A percentile compares a stretch with the other conserved stretches of the same genome.
phyloP scores from a whole-genome alignment of 179 eudicot species.

The Patellifolia procumbens region DNA sequence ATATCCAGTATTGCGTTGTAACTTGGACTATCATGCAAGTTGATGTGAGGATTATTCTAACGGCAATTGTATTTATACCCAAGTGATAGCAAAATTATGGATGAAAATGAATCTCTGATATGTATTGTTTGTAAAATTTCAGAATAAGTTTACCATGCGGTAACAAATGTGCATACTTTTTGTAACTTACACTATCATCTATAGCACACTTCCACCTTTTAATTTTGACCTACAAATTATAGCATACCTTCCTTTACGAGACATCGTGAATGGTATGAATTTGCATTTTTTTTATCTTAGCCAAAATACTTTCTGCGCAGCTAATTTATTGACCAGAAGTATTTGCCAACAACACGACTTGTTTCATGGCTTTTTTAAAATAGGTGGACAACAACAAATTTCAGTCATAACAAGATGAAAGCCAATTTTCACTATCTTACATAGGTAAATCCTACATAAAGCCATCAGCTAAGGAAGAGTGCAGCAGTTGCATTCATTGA shows the following conservation, averaged over 20 bases:
- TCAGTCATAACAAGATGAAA: too few relatives aligned
- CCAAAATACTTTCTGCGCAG: too few relatives aligned
- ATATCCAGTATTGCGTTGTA: background rate
- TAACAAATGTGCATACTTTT: background rate
- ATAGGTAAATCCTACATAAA: background rate
- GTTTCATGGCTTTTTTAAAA: too few relatives aligned
- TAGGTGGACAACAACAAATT: too few relatives aligned
- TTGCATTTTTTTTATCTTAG: too few relatives aligned
- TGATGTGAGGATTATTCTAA: background rate
- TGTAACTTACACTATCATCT: too few relatives aligned
- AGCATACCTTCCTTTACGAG: too few relatives aligned
- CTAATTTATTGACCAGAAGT: too few relatives aligned
- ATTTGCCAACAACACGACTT: too few relatives aligned
- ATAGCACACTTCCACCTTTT: background rate
- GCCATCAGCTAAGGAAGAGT: background rate
- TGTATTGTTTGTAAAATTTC: conserved; percentile 1
- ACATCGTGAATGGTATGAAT: too few relatives aligned
- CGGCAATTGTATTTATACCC: conserved; percentile 2
- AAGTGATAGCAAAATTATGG: background rate
- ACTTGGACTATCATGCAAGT: background rate
- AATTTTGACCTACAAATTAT: background rate
- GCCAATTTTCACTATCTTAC: background rate
- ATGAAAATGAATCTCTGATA: background rate
- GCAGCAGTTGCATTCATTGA: background rate
- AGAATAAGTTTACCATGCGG: background rate